These are phyloP conservation scores for Lolium rigidum DNA, from an alignment of 176 grass and related monocot genomes.

Conservation along the genomic window DNA sequence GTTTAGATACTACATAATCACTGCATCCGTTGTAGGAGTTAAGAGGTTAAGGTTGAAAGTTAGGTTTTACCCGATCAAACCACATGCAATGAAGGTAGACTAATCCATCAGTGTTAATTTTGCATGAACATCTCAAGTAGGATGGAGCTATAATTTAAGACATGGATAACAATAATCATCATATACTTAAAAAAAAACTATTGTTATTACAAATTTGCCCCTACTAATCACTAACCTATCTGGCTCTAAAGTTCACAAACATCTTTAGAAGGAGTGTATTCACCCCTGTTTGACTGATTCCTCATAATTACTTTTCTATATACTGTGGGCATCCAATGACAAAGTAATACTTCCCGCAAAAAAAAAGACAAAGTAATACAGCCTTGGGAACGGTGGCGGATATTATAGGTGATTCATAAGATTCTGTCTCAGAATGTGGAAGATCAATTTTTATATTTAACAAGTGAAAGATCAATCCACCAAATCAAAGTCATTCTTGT, in stretches of 20 bases:
- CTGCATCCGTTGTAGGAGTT: background rate
- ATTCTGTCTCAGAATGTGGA: background rate
- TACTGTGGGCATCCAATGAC: background rate
- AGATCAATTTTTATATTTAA: background rate
- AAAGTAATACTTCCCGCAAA: too few species aligned
- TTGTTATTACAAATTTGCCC: background rate
- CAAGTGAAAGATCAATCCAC: constrained; percentile 15
- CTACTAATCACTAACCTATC: background rate
- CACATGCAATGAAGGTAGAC: background rate
- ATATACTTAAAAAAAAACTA: constrained; percentile 10
- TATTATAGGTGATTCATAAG: constrained; percentile 1
- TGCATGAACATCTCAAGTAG: background rate
- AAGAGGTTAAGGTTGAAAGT: background rate
- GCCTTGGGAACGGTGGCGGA: background rate
- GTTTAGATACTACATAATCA: background rate
- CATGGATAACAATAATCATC: background rate
- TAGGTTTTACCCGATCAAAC: too few species aligned
- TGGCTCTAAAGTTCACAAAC: background rate
- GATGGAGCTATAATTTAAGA: background rate
- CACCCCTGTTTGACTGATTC: background rate
- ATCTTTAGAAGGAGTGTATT: background rate
- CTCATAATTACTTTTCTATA: constrained; percentile 3
- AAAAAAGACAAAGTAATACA: background rate
- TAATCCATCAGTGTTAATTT: background rate
- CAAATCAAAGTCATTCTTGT: background rate